Base-by-base conservation (phyloP, 2,329 filamentous ascomycete genomes). In the Colletotrichum truncatum region DNA sequence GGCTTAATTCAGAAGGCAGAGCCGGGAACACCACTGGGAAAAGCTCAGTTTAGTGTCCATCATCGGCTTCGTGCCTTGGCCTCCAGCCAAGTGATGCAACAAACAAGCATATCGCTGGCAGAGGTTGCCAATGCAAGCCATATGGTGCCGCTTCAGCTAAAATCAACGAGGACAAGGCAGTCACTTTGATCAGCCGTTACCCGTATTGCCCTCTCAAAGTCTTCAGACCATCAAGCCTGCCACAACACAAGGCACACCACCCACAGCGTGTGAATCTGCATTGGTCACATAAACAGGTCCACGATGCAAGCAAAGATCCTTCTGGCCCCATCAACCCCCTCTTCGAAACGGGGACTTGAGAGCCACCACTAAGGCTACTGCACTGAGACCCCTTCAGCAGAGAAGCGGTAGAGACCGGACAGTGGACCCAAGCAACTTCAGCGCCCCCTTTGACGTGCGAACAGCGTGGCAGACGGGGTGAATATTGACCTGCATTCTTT, bases 51-150 rank as follows among this genome's bases (percentile, higher is more conserved):
- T 38, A 45, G 18, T 18, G 12, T 25, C 23, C 36, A 28, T 43
- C 39, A 46, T 60, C 36, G 38, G 28, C 34, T 60, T 34, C 30
- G n/a, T 28, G 39, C 28, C 48, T 61, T 41, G 48, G 39, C 46
- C 25, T 26, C 54, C 36, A 14, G 39, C 30, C 18, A 36, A 51
- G 46, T 36, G 55, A 46, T 51, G 62, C 62, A 28, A 46, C 36
- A 36, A 58, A 39, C 59, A 64, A 52, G 64, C 59, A 64, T 64
- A 23, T 52, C 58, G 34, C 59, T 64, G 49, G 63, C 43, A 64
- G 16, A 28, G 34, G 51, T 58, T 25, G 21, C 49, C 56, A 62
- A 55, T 51, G 34, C 62, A 55, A 65, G 41, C 30, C 32, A 51
- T 30, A 16, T 23, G 10, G 57, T 65, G 49, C 26, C 49, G 34